Percentiles rank a stretch among this genome's conserved stretches.
phyloP scores from a whole-genome alignment of 148 eudicot species.

The Simmondsia chinensis region DNA sequence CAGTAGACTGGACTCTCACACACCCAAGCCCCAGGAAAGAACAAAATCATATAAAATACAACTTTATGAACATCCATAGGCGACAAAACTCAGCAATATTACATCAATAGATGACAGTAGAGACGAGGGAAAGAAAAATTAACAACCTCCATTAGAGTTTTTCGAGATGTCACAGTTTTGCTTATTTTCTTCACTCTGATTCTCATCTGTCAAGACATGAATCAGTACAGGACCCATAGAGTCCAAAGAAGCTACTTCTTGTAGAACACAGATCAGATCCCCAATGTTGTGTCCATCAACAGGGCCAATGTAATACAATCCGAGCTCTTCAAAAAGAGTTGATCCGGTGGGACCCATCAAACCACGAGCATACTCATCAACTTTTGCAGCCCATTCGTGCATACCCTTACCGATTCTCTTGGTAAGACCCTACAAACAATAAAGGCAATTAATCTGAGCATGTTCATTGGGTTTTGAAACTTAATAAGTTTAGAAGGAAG shows the following conservation, averaged over 20 bases:
- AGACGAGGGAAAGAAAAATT: not conserved
- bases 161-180: slow-evolving; percentile 13
- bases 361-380: slow-evolving; percentile 87
- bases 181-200: slow-evolving; percentile 15
- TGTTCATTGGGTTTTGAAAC: too few relatives aligned
- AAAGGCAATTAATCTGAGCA: not conserved
- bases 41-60: too few relatives aligned
- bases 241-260: slow-evolving; percentile 78
- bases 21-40: too few relatives aligned
- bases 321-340: slow-evolving; percentile 90
- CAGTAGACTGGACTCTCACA: too few relatives aligned
- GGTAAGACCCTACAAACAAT: slow-evolving; percentile 39
- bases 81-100: too few relatives aligned
- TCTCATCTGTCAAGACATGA: slow-evolving; percentile 75
- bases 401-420: slow-evolving; percentile 69
- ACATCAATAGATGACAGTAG: not conserved
- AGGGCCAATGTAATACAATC: slow-evolving; percentile 90
- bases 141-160: slow-evolving; percentile 28
- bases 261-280: slow-evolving; percentile 74
- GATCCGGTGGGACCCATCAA: slow-evolving; percentile 90
- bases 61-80: too few relatives aligned
- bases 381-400: slow-evolving; percentile 94
- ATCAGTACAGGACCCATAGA: slow-evolving; percentile 89
- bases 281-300: slow-evolving; percentile 82
- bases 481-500: too few relatives aligned